Base-by-base conservation (phyloP, 2,329 filamentous ascomycete genomes). In the Sporothrix brasiliensis region DNA sequence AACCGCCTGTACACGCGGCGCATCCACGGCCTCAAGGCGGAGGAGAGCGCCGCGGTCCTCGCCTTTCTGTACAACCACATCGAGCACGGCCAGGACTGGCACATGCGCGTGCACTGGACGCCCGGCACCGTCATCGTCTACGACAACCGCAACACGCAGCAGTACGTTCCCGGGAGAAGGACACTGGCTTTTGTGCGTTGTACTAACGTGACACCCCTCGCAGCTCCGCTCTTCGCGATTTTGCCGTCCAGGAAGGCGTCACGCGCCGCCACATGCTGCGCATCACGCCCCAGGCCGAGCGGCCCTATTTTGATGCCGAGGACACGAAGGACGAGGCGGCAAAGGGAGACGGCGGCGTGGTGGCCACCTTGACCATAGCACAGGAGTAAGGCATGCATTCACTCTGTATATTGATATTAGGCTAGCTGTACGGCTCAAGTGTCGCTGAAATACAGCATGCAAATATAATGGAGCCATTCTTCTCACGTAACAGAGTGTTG, bases 21-120 rank as follows among this genome's bases (percentile, higher is more conserved):
- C 41, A 94, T 97, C 69, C 86, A 94, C 0, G 92, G 92, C 5
- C 87, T 90, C 76, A 96, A 96, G 81, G 92, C 92, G 77, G 67
- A 72, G 21, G 68, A 73, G 61, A 72, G 69, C 34, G 69, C 65
- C 9, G 77, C 79, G 71, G 72, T 83, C 0, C 75, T 83, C 0
- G 79, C 82, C 54, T 83, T 84, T 71, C 78, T 83, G 56, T 73
- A 77, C n/a, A 79, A 79, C 69, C 82, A 84, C 72, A 79, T 84
- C 41, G 81, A 83, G 71, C 80, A 81, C 0, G 82, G 81, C 4
- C 81, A 84, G 61, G 83, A 84, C 73, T 82, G 83, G 73, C 79
- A 79, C 39, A 81, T 84, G 7, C 78, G 82, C 0, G 82, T 81
- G 77, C 83, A 82, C 71, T 85, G 83, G 83, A 74, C 78, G 0